phyloP scores from a whole-genome alignment of 768 basidiomycete species.

The Macrolepiota albuminosa region DNA sequence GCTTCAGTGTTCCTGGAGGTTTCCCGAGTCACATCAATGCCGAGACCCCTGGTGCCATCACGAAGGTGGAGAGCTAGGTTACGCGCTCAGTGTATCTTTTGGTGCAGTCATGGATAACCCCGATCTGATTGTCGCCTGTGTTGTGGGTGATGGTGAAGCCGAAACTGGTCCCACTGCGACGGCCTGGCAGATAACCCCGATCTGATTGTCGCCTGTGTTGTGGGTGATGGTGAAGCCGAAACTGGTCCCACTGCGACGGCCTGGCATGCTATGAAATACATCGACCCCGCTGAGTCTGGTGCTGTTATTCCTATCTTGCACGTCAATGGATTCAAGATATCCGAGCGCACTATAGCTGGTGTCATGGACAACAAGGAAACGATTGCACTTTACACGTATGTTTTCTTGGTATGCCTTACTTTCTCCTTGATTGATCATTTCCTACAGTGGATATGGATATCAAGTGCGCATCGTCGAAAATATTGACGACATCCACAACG shows the following conservation, averaged over 20 bases:
- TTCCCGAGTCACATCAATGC: constrained; percentile 82
- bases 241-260: constrained; percentile 75
- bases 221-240: constrained; percentile 90
- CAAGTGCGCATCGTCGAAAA: constrained; percentile 80
- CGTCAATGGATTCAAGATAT: constrained; percentile 88
- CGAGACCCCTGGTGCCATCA: constrained; percentile 89
- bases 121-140: constrained; percentile 71
- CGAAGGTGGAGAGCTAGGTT: constrained; percentile 89
- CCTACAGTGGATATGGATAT: constrained; percentile 74
- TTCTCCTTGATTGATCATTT: not conserved
- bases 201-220: constrained; percentile 71
- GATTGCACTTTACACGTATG: constrained; percentile 65
- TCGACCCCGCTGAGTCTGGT: constrained; percentile 86
- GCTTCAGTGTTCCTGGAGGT: constrained; percentile 80
- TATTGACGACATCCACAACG: constrained; percentile 60
- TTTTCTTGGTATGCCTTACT: constrained; percentile 4
- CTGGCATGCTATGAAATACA: constrained; percentile 87
- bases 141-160: constrained; percentile 88
- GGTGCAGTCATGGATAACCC: constrained; percentile 92
- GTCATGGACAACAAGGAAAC: constrained; percentile 90
- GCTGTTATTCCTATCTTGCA: constrained; percentile 91
- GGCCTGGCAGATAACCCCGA: constrained; percentile 93
- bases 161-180: constrained; percentile 77
- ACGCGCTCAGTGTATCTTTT: constrained; percentile 80
- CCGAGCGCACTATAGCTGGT: constrained; percentile 84